Evolutionary conservation across 306 rosid species (phyloP).

Genomic region (Vigna mungo): DNA sequence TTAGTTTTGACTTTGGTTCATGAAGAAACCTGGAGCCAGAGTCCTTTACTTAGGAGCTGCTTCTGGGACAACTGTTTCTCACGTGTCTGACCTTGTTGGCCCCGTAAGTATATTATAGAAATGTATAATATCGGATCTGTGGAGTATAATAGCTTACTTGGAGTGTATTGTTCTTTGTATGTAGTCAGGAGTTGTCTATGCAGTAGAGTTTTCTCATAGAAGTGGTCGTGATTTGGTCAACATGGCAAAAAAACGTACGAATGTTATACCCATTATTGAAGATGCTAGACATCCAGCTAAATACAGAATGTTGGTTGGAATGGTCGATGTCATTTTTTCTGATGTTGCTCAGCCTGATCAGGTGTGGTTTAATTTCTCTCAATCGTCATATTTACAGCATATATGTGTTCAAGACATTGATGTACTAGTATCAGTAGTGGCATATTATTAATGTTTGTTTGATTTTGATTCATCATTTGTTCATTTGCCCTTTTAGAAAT

Average conservation of each 20-base stretch:
- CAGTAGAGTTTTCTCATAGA: slow-evolving; percentile 95
- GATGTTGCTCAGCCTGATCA: slow-evolving; percentile 99
- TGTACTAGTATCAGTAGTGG: neutral
- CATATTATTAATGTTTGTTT: neutral
- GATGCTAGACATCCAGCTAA: slow-evolving; percentile 98
- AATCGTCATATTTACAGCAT: neutral
- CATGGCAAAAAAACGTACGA: slow-evolving; percentile 94
- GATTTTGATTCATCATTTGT: neutral
- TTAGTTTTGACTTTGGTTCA: slow-evolving; percentile 1
- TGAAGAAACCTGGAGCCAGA: slow-evolving; percentile 84
- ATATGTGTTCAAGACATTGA: neutral
- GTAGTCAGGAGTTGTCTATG: slow-evolving; percentile 88
- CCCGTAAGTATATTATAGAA: slow-evolving; percentile 60
- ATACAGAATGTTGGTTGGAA: slow-evolving; percentile 91
- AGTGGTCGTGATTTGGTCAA: slow-evolving; percentile 97
- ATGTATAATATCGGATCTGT: neutral
- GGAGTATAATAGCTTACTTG: neutral
- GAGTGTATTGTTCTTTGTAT: neutral
- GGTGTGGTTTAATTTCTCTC: slow-evolving; percentile 53
- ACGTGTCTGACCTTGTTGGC: slow-evolving; percentile 95
- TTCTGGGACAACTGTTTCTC: slow-evolving; percentile 94
- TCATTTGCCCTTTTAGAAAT: neutral
- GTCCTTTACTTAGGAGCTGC: slow-evolving; percentile 97
- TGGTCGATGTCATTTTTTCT: slow-evolving; percentile 98
- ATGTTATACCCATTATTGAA: slow-evolving; percentile 90